A percentile compares a stretch with the other conserved stretches of the same genome.
Evolutionary conservation across 2,329 filamentous ascomycete genomes (phyloP).

Genomic region (Lecanoromycetidae sp.): DNA sequence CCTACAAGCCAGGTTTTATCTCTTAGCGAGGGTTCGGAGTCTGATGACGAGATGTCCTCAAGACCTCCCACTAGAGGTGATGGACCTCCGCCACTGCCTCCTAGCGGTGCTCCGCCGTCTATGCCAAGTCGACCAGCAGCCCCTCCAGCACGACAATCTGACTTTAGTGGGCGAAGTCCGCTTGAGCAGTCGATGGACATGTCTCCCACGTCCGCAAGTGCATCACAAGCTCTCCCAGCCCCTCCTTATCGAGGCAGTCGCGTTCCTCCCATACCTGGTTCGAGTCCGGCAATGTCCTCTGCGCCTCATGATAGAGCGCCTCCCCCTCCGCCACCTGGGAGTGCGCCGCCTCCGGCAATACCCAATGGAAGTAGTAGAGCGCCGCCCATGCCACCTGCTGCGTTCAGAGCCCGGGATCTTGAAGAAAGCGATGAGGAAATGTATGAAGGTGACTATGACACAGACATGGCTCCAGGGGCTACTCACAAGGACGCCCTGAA

Average conservation of each 20-base stretch:
- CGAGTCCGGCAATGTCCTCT: constrained; percentile 27
- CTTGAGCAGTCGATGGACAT: constrained; percentile 26
- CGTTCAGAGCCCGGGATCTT: background rate
- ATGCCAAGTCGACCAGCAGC: constrained; percentile 31
- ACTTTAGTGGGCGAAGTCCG: constrained; percentile 24
- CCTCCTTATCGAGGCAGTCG: constrained; percentile 16
- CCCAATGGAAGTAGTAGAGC: constrained; percentile 10
- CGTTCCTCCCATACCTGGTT: constrained; percentile 44
- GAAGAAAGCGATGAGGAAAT: constrained; percentile 63
- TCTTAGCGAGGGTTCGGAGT: constrained; percentile 67
- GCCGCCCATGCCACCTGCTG: background rate
- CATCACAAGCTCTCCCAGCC: constrained; percentile 13
- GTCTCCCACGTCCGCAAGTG: constrained; percentile 30
- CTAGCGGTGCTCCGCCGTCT: constrained; percentile 35
- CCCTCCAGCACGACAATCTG: constrained; percentile 32
- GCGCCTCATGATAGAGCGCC: constrained; percentile 29
- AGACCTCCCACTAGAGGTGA: constrained; percentile 17
- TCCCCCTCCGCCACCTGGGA: constrained; percentile 37
- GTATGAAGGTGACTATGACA: constrained; percentile 96
- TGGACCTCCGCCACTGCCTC: constrained; percentile 38
- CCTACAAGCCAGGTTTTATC: constrained; percentile 46
- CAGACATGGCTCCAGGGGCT: constrained; percentile 88
- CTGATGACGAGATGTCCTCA: constrained; percentile 71
- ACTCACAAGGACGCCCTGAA: constrained; percentile 89
- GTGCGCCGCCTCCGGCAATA: constrained; percentile 16